Evolutionary conservation across 768 basidiomycete genomes (phyloP).

Genomic region (Leccinellum albellum): DNA sequence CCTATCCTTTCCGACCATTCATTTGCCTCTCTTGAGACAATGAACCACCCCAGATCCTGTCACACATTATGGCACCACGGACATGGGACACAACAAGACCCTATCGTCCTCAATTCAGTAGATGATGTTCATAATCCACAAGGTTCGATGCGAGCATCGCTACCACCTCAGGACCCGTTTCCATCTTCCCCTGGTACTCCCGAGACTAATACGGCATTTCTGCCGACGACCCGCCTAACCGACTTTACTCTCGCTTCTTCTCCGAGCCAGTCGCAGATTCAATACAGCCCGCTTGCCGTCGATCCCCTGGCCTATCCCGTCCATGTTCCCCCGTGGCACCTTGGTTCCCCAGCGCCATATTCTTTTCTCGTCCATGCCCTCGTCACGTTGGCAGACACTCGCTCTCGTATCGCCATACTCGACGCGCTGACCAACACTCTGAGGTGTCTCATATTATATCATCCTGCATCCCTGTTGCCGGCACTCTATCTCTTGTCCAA

Average conservation of each 20-base stretch:
- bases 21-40: constrained; percentile 10
- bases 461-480: constrained; percentile 69
- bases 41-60: neutral
- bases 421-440: constrained; percentile 73
- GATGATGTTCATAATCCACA: constrained; percentile 9
- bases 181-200: constrained; percentile 6
- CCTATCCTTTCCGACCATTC: constrained; percentile 13
- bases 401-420: constrained; percentile 67
- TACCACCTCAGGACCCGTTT: constrained; percentile 9
- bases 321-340: constrained; percentile 41
- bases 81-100: constrained; percentile 23
- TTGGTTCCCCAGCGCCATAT: constrained; percentile 50
- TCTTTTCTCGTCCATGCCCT: constrained; percentile 68
- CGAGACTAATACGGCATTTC: constrained; percentile 7
- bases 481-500: constrained; percentile 82
- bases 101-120: constrained; percentile 24
- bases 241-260: constrained; percentile 16
- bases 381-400: constrained; percentile 56
- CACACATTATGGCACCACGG: constrained; percentile 19
- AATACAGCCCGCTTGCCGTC: constrained; percentile 33
- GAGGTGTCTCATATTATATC: constrained; percentile 59
- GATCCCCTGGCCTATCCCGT: constrained; percentile 50
- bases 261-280: constrained; percentile 22
- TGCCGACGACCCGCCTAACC: constrained; percentile 3
- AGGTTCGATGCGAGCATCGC: constrained; percentile 4